Percentiles rank a stretch among this genome's conserved stretches.
Evolutionary conservation across 202 grass and related monocot genomes (phyloP).

Genomic region (Eragrostis tef): DNA sequence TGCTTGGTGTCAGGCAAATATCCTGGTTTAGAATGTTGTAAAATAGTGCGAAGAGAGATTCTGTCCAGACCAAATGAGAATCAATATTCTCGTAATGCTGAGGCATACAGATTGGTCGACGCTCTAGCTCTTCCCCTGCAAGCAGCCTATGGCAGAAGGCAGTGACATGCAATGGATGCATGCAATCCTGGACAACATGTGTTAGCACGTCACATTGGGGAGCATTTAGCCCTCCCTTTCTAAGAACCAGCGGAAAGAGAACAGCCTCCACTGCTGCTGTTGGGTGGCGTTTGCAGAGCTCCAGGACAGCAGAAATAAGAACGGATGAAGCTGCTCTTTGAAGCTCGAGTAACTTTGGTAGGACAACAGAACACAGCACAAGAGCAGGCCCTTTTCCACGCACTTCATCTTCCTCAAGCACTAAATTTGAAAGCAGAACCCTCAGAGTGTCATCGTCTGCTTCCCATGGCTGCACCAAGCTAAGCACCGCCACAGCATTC

Average conservation of each 20-base stretch:
- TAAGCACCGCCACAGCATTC: slow-evolving; percentile 57
- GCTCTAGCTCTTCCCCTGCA: slow-evolving; percentile 50
- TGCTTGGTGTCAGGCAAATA: slow-evolving; percentile 66
- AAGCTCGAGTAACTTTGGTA: slow-evolving; percentile 68
- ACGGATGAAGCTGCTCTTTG: slow-evolving; percentile 61
- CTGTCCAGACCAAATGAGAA: slow-evolving; percentile 65
- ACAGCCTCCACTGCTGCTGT: slow-evolving; percentile 63
- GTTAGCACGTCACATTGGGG: slow-evolving; percentile 64
- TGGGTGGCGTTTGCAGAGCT: slow-evolving; percentile 73
- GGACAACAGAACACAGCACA: slow-evolving; percentile 68
- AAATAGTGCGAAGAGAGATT: slow-evolving; percentile 69
- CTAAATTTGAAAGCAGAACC: slow-evolving; percentile 60
- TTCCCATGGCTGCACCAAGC: slow-evolving; percentile 72
- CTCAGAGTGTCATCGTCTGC: slow-evolving; percentile 61
- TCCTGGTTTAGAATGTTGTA: slow-evolving; percentile 75
- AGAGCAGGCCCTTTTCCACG: slow-evolving; percentile 47
- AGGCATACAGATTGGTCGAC: slow-evolving; percentile 58
- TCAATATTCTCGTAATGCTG: slow-evolving; percentile 53
- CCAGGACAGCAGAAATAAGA: slow-evolving; percentile 61
- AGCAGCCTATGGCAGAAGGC: slow-evolving; percentile 79
- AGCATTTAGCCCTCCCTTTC: slow-evolving; percentile 61
- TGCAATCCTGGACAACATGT: slow-evolving; percentile 70
- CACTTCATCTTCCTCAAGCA: slow-evolving; percentile 43
- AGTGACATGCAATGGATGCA: slow-evolving; percentile 75
- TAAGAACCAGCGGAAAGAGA: slow-evolving; percentile 69